Evolutionary conservation across 2,329 filamentous ascomycete species (phyloP).

Genomic region (Cordyceps militaris): DNA sequence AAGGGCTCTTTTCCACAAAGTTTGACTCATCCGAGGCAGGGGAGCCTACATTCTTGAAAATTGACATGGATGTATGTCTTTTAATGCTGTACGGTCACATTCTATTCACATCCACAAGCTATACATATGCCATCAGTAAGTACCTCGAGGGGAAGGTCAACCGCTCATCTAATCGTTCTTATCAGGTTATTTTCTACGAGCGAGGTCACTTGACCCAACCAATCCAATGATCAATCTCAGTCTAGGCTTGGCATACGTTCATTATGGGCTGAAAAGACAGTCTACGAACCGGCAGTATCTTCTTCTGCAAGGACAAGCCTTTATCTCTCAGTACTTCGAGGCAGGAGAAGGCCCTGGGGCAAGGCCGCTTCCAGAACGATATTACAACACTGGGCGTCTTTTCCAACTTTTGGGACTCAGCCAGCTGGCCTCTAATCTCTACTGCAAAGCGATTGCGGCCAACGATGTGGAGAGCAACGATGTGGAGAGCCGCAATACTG

Average conservation of each 20-base stretch:
- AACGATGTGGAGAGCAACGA: conserved; percentile 5
- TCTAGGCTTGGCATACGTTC: conserved; percentile 77
- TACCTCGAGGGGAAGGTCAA: conserved; percentile 13
- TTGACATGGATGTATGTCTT: conserved; percentile 65
- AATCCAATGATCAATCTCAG: conserved; percentile 76
- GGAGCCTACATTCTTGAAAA: neutral
- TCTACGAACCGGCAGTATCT: conserved; percentile 85
- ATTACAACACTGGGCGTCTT: conserved; percentile 32
- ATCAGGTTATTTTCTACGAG: conserved; percentile 73
- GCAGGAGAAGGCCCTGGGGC: neutral
- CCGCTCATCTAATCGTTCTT: neutral
- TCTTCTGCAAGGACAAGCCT: conserved; percentile 76
- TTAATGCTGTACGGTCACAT: conserved; percentile 89
- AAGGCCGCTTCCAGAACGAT: conserved; percentile 25
- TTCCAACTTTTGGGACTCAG: conserved; percentile 31
- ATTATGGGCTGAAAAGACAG: conserved; percentile 83
- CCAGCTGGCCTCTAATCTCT: conserved; percentile 62
- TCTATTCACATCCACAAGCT: conserved; percentile 74
- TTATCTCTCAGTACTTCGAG: conserved; percentile 47
- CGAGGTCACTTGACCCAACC: conserved; percentile 63
- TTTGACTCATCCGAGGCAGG: conserved; percentile 14
- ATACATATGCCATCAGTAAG: conserved; percentile 70
- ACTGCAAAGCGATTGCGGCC: conserved; percentile 37
- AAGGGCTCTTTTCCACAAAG: conserved; percentile 19
- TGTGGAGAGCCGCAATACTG: conserved; percentile 10